Base-by-base conservation (phyloP, 1,139 yeast species). In the Saccharomyces pastorianus region DNA sequence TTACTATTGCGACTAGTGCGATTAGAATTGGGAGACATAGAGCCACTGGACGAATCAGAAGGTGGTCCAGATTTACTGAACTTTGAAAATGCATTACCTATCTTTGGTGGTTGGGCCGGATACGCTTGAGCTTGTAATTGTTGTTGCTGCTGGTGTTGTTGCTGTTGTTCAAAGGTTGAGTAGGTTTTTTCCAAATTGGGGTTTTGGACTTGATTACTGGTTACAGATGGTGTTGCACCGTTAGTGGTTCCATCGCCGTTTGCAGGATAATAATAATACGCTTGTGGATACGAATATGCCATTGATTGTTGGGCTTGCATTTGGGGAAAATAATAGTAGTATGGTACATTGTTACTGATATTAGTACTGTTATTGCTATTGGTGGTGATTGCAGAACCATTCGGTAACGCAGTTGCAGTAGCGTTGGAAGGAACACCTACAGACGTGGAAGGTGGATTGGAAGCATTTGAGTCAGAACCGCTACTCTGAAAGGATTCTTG, bases 61-160 rank as follows among this genome's bases (percentile, higher is more conserved):
- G 38, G 38, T n/a, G 38, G 38, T 32, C 38, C 38, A 7, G 38
- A 32, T n/a, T 7, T 32, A n/a, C 38, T n/a, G 17, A 14, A n/a
- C 17, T 32, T 32, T 32, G 38, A n/a, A n/a, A n/a, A n/a, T n/a
- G n/a, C 17, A 32, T 32, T 32, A n/a, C 38, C 38, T 4, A 32
- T 32, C 17, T 32, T 32, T n/a, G 38, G 17, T n/a, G 38, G 38
- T n/a, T 32, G 38, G 3, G 17, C 17, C n/a, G 38, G 8, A 7
- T 32, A 32, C n/a, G 38, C 1, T 32, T 32, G 38, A 32, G 38
- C 17, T 32, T 32, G 38, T 32, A 32, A 3, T 14, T 32, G 44
- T 13, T 38, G 44, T 25, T 42, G 53, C 38, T 29, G 48, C 14
- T n/a, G 38, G 42, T 55, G 56, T 20, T 7, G 41, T 6, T 26